Evolutionary conservation across 2,329 filamentous ascomycete species (phyloP), one percentile per base, ranked within the genome.

Genomic region (Aspergillus fischeri): DNA sequence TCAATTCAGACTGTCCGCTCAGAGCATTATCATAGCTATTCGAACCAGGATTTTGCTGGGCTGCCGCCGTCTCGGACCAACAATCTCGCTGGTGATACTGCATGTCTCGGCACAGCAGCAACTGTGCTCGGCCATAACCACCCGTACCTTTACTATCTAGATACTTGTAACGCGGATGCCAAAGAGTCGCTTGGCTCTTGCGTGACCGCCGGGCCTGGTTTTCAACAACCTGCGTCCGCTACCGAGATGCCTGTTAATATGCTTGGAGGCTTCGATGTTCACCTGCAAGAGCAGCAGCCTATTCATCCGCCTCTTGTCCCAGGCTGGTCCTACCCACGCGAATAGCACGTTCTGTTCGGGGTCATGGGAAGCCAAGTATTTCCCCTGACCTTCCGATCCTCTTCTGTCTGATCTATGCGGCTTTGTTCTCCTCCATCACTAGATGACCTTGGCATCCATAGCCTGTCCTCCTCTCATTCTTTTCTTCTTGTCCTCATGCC

Each of bases 141-240:
- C 28, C 52, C 64, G 2, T 70, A 69, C 47, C 56, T 64, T 17
- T 71, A 70, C 49, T 71, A 66, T 10, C 51, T 66, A 5, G 63
- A 62, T 42, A 55, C 51, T 24, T 60, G 63, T 48, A 58, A 59
- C 27, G 47, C 57, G 21, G 55, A 55, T 24, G 35, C 41, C 45
- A 59, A 63, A 49, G 57, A 62, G 24, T 25, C 55, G 49, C 55
- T 62, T 62, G 35, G 59, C 6, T 52, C 62, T 25, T 52, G 58
- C 7, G 50, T 62, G 54, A 51, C 53, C 57, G 51, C 60, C 53
- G 64, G 41, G 47, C 62, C 49, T 32, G 64, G 55, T 27, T 52
- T 25, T 5, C 62, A 63, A 21, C 62, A 65, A 41, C 20, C 56
- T 17, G 47, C 49, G 21, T 20, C 60, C 10, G 25, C 57, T 11